Conservation (phyloP, 352 stramenopile genomes). For the Pythium volutum region DNA sequence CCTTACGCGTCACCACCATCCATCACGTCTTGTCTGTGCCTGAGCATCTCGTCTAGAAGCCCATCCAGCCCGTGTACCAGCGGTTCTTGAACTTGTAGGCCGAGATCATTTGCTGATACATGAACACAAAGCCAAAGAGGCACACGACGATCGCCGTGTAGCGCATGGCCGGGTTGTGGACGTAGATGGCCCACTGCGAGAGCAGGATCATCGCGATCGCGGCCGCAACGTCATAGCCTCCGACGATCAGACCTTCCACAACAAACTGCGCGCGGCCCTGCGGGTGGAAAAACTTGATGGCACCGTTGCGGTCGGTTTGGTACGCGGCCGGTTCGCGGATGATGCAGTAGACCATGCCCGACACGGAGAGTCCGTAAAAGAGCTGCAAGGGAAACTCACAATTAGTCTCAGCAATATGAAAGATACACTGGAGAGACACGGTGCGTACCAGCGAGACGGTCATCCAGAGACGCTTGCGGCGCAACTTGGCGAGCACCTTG, state of each 20-base stretch:
- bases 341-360: slow-evolving; percentile 89
- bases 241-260: slow-evolving; percentile 79
- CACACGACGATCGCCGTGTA: slow-evolving; percentile 57
- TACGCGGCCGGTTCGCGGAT: slow-evolving; percentile 82
- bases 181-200: slow-evolving; percentile 80
- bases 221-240: slow-evolving; percentile 59
- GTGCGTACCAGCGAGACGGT: slow-evolving; percentile 69
- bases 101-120: slow-evolving; percentile 83
- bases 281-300: slow-evolving; percentile 87
- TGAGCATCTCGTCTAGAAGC: slow-evolving; percentile 39
- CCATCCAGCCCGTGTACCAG: slow-evolving; percentile 87
- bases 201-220: slow-evolving; percentile 76
- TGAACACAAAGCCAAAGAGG: slow-evolving; percentile 66
- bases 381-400: slow-evolving; percentile 29
- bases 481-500: slow-evolving; percentile 63
- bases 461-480: slow-evolving; percentile 85
- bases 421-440: background rate
- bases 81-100: slow-evolving; percentile 88
- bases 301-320: slow-evolving; percentile 65
- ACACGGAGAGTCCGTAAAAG: slow-evolving; percentile 86
- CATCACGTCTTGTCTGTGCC: background rate
- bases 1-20: no score
- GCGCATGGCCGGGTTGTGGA: slow-evolving; percentile 55
- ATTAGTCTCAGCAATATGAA: background rate
- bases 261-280: slow-evolving; percentile 80